A percentile compares a stretch with the other conserved stretches of the same genome.
Evolutionary conservation across 106 monocot species (phyloP).

Genomic region (Dioscorea alata): DNA sequence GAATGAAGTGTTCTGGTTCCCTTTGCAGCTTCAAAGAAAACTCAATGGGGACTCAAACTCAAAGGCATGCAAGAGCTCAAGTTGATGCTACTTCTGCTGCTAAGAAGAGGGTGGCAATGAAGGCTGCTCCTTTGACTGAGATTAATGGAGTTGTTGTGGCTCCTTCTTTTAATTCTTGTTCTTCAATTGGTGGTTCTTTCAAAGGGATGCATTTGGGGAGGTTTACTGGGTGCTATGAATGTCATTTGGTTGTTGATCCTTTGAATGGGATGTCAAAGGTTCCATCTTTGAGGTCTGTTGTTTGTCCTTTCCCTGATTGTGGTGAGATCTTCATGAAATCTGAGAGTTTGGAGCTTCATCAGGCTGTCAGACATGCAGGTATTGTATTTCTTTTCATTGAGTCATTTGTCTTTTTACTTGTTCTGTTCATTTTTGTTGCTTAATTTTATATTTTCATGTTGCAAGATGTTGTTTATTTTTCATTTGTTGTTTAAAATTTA

Average conservation of each 20-base stretch:
- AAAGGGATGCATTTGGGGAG: conserved; percentile 59
- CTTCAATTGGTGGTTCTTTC: conserved; percentile 58
- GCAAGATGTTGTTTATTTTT: no score
- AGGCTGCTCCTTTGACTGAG: conserved; percentile 24
- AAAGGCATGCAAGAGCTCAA: conserved; percentile 1
- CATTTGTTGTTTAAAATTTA: no score
- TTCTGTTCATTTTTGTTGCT: no score
- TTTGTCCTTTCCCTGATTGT: conserved; percentile 62
- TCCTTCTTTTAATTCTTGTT: conserved; percentile 26
- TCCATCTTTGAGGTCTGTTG: conserved; percentile 41
- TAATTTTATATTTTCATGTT: no score
- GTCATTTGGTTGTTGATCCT: conserved; percentile 52
- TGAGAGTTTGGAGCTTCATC: conserved; percentile 74
- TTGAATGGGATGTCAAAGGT: conserved; percentile 31
- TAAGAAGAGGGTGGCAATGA: conserved; percentile 23
- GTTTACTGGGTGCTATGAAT: conserved; percentile 87
- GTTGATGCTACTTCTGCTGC: conserved; percentile 4
- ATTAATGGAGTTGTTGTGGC: conserved; percentile 13
- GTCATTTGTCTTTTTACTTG: not conserved
- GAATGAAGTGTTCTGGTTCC: conserved; percentile 36
- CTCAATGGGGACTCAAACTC: not conserved
- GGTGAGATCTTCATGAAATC: conserved; percentile 75
- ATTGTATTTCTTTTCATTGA: not conserved
- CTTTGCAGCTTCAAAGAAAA: conserved; percentile 35
- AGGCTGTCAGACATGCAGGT: conserved; percentile 75